Evolutionary conservation across 106 monocot genomes (phyloP).

Genomic region (Dactylorhiza incarnata): DNA sequence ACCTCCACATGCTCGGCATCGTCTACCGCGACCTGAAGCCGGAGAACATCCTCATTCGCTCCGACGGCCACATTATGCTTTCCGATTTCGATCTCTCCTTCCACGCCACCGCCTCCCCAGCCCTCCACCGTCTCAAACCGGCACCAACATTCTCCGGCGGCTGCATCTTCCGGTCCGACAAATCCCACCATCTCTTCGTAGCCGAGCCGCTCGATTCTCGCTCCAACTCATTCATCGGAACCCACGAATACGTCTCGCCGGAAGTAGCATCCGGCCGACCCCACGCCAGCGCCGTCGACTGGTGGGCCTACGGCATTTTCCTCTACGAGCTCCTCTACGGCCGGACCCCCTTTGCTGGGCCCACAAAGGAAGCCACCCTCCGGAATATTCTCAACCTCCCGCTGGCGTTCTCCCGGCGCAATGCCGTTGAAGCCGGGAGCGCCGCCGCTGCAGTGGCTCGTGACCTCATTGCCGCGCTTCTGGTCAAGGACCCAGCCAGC

Average conservation of each 20-base stretch:
- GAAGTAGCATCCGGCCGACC: conserved; percentile 55
- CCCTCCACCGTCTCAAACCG: conserved; percentile 7
- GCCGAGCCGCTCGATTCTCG: conserved; percentile 68
- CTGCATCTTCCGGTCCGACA: conserved; percentile 28
- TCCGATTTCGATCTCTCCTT: conserved; percentile 97
- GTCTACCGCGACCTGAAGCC: conserved; percentile 94
- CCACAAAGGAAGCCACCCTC: conserved; percentile 51
- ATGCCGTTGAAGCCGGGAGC: conserved; percentile 1
- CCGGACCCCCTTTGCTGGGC: conserved; percentile 63
- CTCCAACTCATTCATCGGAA: conserved; percentile 75
- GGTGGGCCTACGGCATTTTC: conserved; percentile 90
- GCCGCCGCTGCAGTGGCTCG: conserved; percentile 12
- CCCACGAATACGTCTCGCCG: conserved; percentile 90
- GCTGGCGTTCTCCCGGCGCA: conserved; percentile 52
- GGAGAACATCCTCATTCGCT: conserved; percentile 81
- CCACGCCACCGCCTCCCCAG: conserved; percentile 37
- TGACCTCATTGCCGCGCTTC: conserved; percentile 44
- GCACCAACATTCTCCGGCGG: not conserved
- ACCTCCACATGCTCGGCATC: conserved; percentile 89
- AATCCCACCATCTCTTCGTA: conserved; percentile 39
- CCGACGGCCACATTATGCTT: conserved; percentile 96
- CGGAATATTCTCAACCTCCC: conserved; percentile 47
- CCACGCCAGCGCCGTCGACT: conserved; percentile 78
- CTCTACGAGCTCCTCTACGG: conserved; percentile 79
- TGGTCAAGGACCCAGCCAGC: conserved; percentile 47